Percentiles rank a stretch among this genome's conserved stretches.
phyloP scores from a whole-genome alignment of 768 basidiomycete genomes.

The Rhizopogon sp. region DNA sequence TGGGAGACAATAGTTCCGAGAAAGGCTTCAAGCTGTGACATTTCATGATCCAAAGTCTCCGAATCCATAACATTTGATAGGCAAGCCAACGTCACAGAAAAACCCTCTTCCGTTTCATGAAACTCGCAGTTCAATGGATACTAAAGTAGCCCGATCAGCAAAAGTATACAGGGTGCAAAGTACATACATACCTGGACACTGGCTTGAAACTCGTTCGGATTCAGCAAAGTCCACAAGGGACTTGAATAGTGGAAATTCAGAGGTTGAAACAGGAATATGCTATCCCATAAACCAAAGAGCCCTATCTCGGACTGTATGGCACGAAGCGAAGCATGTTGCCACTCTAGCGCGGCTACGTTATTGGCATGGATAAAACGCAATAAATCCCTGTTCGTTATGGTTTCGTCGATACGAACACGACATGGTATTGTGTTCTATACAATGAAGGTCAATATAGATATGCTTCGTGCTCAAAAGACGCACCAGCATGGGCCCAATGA shows the following conservation, averaged over 20 bases:
- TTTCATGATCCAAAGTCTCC: slow-evolving; percentile 12
- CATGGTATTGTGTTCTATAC: slow-evolving; percentile 43
- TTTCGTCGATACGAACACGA: slow-evolving; percentile 27
- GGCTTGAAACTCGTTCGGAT: slow-evolving; percentile 9
- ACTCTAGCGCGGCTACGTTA: slow-evolving; percentile 35
- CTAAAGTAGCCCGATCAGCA: slow-evolving; percentile 17
- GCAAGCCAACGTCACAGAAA: slow-evolving; percentile 33
- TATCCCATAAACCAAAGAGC: slow-evolving; percentile 32
- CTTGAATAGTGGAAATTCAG: background rate
- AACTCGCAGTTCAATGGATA: slow-evolving; percentile 42
- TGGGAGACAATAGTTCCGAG: slow-evolving; percentile 15
- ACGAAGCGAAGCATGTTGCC: slow-evolving; percentile 44
- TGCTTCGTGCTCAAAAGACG: slow-evolving; percentile 10
- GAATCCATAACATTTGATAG: slow-evolving; percentile 22
- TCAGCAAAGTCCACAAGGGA: slow-evolving; percentile 19
- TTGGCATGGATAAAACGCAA: slow-evolving; percentile 31
- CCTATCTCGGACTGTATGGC: slow-evolving; percentile 31
- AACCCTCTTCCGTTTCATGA: slow-evolving; percentile 24
- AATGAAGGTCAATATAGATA: background rate
- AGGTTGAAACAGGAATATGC: slow-evolving; percentile 42
- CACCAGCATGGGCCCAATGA: slow-evolving; percentile 44
- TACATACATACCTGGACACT: slow-evolving; percentile 27
- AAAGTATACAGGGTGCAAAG: background rate
- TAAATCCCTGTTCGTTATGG: slow-evolving; percentile 26
- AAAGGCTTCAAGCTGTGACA: slow-evolving; percentile 15